Percentiles rank a stretch among this genome's conserved stretches.
These are phyloP conservation scores for Boletellus deceptivus DNA, from an alignment of 1,284 basidiomycete genomes.

Conservation along the genomic window DNA sequence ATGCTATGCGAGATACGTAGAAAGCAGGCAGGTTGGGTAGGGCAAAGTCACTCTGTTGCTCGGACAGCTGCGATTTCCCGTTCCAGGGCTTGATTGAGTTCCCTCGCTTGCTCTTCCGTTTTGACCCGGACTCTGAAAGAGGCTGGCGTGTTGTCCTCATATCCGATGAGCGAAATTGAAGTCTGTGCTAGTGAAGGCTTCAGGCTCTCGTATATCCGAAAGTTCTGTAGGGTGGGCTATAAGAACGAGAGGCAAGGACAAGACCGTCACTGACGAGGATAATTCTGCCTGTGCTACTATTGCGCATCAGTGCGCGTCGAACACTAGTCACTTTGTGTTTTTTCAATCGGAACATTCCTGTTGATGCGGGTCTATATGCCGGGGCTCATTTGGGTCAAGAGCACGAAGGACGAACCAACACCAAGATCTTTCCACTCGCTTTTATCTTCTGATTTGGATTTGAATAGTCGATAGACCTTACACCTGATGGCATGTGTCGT, in stretches of 20 bases:
- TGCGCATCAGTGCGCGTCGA: conserved; percentile 63
- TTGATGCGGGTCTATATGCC: conserved; percentile 7
- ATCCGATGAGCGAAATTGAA: conserved; percentile 63
- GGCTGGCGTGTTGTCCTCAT: conserved; percentile 55
- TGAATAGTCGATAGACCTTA: conserved; percentile 63
- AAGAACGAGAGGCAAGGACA: conserved; percentile 1
- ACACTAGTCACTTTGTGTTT: conserved; percentile 59
- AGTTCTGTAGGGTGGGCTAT: conserved; percentile 51
- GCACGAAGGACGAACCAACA: conserved; percentile 43
- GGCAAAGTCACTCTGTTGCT: conserved; percentile 26
- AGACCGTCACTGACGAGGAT: conserved; percentile 52
- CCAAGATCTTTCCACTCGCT: conserved; percentile 61
- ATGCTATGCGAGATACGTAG: conserved; percentile 18
- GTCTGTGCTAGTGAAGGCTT: conserved; percentile 52
- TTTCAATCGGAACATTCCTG: conserved; percentile 68
- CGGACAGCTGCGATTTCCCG: conserved; percentile 57
- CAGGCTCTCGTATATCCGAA: conserved; percentile 55
- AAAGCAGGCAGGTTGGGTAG: not conserved
- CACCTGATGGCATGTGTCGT: conserved; percentile 60
- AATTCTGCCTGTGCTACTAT: conserved; percentile 70
- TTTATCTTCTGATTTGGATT: conserved; percentile 52
- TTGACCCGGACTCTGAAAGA: conserved; percentile 65
- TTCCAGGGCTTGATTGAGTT: conserved; percentile 59
- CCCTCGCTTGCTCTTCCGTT: conserved; percentile 58
- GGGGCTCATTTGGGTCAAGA: not conserved